Evolutionary conservation across 129 eudicot species (phyloP).

Genomic region (Flaveria brownii): DNA sequence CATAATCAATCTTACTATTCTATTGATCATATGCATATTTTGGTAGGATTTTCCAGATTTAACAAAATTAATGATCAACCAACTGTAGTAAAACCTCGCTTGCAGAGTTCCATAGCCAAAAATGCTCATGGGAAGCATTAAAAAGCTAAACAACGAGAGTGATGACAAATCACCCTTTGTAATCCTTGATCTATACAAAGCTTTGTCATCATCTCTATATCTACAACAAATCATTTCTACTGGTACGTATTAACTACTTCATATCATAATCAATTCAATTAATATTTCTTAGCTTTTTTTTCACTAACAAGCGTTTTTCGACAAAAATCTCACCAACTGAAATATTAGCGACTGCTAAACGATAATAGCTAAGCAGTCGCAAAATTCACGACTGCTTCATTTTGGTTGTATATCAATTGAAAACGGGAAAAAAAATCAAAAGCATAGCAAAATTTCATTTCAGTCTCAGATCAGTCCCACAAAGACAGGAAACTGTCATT

Average conservation of each 20-base stretch:
- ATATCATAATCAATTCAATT: not conserved
- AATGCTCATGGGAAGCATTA: constrained; percentile 38
- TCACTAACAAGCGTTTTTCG: no score
- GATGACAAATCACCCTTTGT: constrained; percentile 30
- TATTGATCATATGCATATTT: not conserved
- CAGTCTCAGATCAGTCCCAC: no score
- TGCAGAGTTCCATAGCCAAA: constrained; percentile 48
- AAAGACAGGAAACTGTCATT: no score
- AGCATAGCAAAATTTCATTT: no score
- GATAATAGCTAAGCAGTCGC: no score
- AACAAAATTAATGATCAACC: constrained; percentile 47
- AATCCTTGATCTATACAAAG: constrained; percentile 55
- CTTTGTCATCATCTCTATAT: constrained; percentile 49
- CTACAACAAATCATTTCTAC: constrained; percentile 22
- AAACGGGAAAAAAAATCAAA: no score
- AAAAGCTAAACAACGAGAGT: constrained; percentile 39
- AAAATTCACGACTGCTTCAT: no score
- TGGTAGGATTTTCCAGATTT: constrained; percentile 43
- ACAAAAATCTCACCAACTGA: no score
- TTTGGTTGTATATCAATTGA: no score
- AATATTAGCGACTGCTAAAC: no score
- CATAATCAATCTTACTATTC: not conserved
- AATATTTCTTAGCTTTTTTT: no score
- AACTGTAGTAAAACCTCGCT: constrained; percentile 44
- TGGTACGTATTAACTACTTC: constrained; percentile 29